A percentile compares a stretch with the other conserved stretches of the same genome.
Evolutionary conservation across 148 eudicot genomes (phyloP).

Genomic region (Silene latifolia): DNA sequence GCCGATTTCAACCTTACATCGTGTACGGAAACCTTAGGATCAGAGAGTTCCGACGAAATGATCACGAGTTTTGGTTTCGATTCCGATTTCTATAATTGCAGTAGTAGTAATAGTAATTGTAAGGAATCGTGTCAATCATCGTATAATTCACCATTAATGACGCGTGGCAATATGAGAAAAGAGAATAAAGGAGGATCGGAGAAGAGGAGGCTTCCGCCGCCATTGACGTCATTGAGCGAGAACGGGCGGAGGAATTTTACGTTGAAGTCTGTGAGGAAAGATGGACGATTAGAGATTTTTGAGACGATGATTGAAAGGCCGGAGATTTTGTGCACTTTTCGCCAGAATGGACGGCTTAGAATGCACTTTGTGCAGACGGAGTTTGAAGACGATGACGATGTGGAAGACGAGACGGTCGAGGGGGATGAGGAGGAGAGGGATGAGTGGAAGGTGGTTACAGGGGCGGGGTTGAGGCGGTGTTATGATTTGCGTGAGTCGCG

Average conservation of each 20-base stretch:
- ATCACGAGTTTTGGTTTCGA: background rate
- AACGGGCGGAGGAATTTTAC: conserved; percentile 37
- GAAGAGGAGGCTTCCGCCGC: conserved; percentile 49
- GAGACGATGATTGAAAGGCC: conserved; percentile 35
- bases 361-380: conserved; percentile 28
- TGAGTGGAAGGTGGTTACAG: conserved; percentile 23
- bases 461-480: conserved; percentile 19
- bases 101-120: background rate
- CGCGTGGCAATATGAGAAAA: background rate
- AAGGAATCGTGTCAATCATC: background rate
- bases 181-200: conserved; percentile 3
- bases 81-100: conserved; percentile 14
- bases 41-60: background rate
- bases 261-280: conserved; percentile 39
- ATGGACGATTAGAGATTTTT: conserved; percentile 46
- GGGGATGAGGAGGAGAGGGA: conserved; percentile 20
- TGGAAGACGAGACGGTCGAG: background rate
- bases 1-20: background rate
- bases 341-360: conserved; percentile 53
- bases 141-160: background rate
- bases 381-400: background rate
- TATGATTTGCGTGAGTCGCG: background rate
- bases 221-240: conserved; percentile 38
- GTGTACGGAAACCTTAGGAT: background rate
- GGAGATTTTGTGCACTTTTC: conserved; percentile 37